phyloP scores from a whole-genome alignment of 2,329 filamentous ascomycete species.

The Ascochyta fabae region DNA sequence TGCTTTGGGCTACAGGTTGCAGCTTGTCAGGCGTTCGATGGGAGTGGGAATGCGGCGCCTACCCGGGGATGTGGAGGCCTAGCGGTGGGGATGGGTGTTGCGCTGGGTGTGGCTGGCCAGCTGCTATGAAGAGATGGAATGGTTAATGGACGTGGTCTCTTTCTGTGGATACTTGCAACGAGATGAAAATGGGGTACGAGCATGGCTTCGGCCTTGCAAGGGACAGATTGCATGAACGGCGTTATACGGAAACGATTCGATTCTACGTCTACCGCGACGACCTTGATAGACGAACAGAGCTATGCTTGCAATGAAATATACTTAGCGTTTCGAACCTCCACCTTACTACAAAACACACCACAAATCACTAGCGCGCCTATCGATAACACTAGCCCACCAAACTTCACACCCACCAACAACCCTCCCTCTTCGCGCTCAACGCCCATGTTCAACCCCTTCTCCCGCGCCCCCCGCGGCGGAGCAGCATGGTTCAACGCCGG shows the following conservation, averaged over 20 bases:
- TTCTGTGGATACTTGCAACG: slow-evolving; percentile 29
- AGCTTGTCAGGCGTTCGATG: slow-evolving; percentile 53
- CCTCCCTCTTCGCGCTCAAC: not conserved
- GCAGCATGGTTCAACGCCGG: slow-evolving; percentile 35
- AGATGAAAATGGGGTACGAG: slow-evolving; percentile 2
- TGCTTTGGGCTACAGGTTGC: slow-evolving; percentile 57
- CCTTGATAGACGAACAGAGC: slow-evolving; percentile 4
- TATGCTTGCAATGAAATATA: slow-evolving; percentile 1
- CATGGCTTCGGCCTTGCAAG: slow-evolving; percentile 2
- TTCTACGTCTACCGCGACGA: not conserved
- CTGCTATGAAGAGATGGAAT: slow-evolving; percentile 24
- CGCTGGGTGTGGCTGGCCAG: slow-evolving; percentile 54
- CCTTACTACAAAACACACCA: not conserved
- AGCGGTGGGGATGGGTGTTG: slow-evolving; percentile 31
- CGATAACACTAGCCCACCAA: slow-evolving; percentile 10
- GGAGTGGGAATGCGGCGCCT: slow-evolving; percentile 43
- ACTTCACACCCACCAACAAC: not conserved
- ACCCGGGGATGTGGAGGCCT: slow-evolving; percentile 26
- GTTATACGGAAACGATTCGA: slow-evolving; percentile 6
- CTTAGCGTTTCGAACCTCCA: not conserved
- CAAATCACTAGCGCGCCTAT: slow-evolving; percentile 9
- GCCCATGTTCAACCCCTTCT: slow-evolving; percentile 29
- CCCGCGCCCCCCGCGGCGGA: slow-evolving; percentile 27
- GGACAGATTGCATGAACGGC: slow-evolving; percentile 7
- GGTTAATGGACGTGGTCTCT: slow-evolving; percentile 6